A percentile compares a stretch with the other conserved stretches of the same genome.
Conservation (phyloP, 768 basidiomycete species). For the Boletus subparvulus region DNA sequence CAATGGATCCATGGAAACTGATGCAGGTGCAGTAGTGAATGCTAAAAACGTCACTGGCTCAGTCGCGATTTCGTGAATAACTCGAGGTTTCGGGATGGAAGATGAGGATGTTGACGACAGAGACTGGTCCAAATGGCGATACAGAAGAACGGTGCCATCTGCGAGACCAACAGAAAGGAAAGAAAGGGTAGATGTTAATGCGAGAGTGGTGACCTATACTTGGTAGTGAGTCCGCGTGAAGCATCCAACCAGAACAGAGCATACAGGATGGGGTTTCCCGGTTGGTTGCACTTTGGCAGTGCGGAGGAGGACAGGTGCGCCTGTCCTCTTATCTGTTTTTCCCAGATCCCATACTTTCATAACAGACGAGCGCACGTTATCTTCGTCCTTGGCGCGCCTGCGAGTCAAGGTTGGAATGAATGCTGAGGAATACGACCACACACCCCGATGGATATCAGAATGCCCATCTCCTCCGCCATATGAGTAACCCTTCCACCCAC, state of each 20-base stretch:
- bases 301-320: slow-evolving; percentile 62
- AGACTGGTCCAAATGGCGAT: slow-evolving; percentile 89
- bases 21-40: slow-evolving; percentile 51
- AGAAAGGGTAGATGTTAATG: slow-evolving; percentile 71
- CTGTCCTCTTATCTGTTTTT: slow-evolving; percentile 63
- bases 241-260: slow-evolving; percentile 7
- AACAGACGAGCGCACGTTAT: slow-evolving; percentile 59
- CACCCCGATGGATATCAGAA: slow-evolving; percentile 89
- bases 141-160: slow-evolving; percentile 90
- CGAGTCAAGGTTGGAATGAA: slow-evolving; percentile 13
- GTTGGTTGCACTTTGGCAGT: slow-evolving; percentile 74
- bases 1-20: slow-evolving; percentile 25
- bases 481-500: slow-evolving; percentile 79
- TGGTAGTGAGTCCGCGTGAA: background rate
- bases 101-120: slow-evolving; percentile 63
- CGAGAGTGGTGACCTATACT: slow-evolving; percentile 69
- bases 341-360: slow-evolving; percentile 90
- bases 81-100: slow-evolving; percentile 82
- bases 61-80: slow-evolving; percentile 76
- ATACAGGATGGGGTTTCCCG: slow-evolving; percentile 77
- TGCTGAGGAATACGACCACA: slow-evolving; percentile 31
- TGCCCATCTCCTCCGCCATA: slow-evolving; percentile 76
- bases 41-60: slow-evolving; percentile 95
- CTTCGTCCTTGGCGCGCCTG: slow-evolving; percentile 62
- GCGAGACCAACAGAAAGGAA: slow-evolving; percentile 93